phyloP scores from a whole-genome alignment of 225 moss, liverwort and hornwort genomes.

The Thuidium tamariscinum region DNA sequence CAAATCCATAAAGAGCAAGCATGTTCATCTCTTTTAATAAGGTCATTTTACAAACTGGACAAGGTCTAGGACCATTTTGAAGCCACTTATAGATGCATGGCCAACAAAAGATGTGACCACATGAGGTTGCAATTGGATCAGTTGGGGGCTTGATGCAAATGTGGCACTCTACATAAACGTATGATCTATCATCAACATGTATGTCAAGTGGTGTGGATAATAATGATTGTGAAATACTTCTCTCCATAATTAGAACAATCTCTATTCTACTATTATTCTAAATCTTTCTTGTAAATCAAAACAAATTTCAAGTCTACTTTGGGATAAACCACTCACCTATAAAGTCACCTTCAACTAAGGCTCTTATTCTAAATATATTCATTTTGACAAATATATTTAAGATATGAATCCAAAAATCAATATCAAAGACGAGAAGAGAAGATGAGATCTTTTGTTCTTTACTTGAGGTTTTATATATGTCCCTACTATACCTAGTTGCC shows the following conservation, averaged over 20 bases:
- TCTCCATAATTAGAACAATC: not conserved
- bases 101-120: not conserved
- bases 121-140: not conserved
- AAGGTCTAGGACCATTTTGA: not conserved
- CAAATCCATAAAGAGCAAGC: not conserved
- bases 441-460: not conserved
- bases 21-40: not conserved
- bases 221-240: accelerated
- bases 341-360: not conserved
- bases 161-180: not conserved
- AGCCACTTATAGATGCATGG: not conserved
- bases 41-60: not conserved
- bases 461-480: not conserved
- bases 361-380: not conserved
- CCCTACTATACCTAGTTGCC: accelerated
- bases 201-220: not conserved
- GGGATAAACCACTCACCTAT: too few species aligned
- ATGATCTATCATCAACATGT: too few species aligned
- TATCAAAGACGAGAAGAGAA: not conserved
- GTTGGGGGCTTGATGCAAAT: not conserved
- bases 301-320: not conserved
- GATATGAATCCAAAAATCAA: not conserved
- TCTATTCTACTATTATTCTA: not conserved
- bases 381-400: not conserved
- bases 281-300: not conserved